Evolutionary conservation across 176 grass and related monocot species (phyloP).

Genomic region (Olyra latifolia): DNA sequence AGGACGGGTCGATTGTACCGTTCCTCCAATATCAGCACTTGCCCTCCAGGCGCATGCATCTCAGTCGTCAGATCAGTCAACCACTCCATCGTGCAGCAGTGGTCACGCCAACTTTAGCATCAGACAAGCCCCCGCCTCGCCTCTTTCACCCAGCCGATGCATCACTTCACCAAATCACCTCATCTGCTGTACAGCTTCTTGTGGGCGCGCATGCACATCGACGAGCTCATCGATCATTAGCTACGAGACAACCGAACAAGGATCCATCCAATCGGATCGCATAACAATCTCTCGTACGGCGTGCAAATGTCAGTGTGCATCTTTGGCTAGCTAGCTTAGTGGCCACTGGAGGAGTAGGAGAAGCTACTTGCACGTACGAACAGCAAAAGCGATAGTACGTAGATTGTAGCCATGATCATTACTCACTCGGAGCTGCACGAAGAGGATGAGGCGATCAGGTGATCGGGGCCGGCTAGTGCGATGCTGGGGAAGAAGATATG

Average conservation of each 20-base stretch:
- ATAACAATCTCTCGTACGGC: background rate
- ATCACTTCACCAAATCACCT: background rate
- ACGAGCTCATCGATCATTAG: background rate
- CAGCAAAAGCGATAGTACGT: background rate
- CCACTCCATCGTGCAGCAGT: slow-evolving; percentile 2
- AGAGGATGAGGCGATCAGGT: background rate
- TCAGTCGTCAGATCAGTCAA: background rate
- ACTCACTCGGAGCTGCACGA: background rate
- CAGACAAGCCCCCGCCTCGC: slow-evolving; percentile 2
- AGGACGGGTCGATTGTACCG: no score
- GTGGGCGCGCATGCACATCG: background rate
- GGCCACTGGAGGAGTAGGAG: background rate
- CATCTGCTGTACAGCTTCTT: background rate
- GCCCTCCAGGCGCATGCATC: background rate
- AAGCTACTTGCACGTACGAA: slow-evolving; percentile 3
- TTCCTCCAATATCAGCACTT: background rate
- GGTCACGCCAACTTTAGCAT: slow-evolving; percentile 44
- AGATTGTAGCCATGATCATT: background rate
- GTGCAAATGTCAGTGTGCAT: slow-evolving; percentile 9
- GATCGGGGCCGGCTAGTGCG: slow-evolving; percentile 18
- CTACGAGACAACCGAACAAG: background rate
- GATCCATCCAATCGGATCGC: slow-evolving; percentile 10
- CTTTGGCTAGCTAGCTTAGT: background rate
- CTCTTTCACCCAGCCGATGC: no score
- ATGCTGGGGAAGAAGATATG: slow-evolving; percentile 20